These are phyloP conservation scores for Phlegmacium glaucopus DNA, from an alignment of 768 basidiomycete genomes.

Conservation along the genomic window DNA sequence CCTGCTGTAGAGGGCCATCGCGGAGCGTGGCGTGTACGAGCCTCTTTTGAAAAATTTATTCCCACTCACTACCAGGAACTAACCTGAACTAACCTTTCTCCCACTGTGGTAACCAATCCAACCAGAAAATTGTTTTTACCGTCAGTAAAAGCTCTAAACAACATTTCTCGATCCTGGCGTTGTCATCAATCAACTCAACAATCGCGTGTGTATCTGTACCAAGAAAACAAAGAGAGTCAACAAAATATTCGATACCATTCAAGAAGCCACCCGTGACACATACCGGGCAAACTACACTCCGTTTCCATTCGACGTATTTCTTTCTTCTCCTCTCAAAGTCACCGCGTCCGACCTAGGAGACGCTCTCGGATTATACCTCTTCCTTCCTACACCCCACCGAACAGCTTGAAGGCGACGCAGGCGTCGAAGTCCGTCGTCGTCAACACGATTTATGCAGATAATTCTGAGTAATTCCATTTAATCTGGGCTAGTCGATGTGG, in stretches of 20 bases:
- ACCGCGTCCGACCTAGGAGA: background rate
- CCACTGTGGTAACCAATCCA: too few relatives aligned
- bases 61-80: too few relatives aligned
- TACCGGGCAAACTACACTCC: slow-evolving; percentile 3
- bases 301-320: too few relatives aligned
- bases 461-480: slow-evolving; percentile 31
- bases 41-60: too few relatives aligned
- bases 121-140: slow-evolving; percentile 41
- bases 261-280: slow-evolving; percentile 4
- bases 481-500: slow-evolving; percentile 64
- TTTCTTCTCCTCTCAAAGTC: background rate
- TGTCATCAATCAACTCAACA: slow-evolving; percentile 63
- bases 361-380: background rate
- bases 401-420: background rate
- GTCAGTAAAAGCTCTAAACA: slow-evolving; percentile 61
- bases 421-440: slow-evolving; percentile 6
- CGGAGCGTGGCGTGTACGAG: too few relatives aligned
- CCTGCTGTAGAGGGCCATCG: too few relatives aligned
- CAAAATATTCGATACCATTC: background rate
- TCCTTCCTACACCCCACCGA: too few relatives aligned
- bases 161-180: slow-evolving; percentile 65
- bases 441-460: slow-evolving; percentile 15
- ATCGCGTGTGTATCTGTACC: slow-evolving; percentile 54
- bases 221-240: background rate
- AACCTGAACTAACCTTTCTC: too few relatives aligned